A percentile compares a stretch with the other conserved stretches of the same genome.
Evolutionary conservation across 306 rosid species (phyloP).

Genomic region (Nissolia schottii): DNA sequence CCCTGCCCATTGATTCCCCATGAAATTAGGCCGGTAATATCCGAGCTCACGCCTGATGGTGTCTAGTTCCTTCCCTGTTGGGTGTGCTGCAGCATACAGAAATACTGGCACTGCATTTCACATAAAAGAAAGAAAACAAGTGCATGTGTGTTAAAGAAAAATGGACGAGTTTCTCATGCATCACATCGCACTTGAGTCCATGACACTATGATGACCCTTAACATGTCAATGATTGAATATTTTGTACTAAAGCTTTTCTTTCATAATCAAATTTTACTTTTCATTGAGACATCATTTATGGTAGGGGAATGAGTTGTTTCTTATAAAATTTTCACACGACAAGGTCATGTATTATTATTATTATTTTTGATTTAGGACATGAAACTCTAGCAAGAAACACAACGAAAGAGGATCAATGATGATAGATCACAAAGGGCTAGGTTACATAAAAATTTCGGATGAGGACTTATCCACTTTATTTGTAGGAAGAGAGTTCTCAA

Average conservation of each 20-base stretch:
- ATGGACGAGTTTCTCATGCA: not conserved
- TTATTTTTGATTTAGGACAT: too few species aligned
- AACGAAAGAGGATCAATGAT: too few species aligned
- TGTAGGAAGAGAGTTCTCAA: not conserved
- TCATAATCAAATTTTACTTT: not conserved
- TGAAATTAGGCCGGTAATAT: slow-evolving; percentile 50
- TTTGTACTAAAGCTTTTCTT: not conserved
- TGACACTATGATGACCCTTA: not conserved
- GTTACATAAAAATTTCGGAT: too few species aligned
- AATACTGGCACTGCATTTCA: slow-evolving; percentile 75
- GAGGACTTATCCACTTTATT: not conserved
- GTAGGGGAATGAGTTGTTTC: not conserved
- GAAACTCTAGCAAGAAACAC: too few species aligned
- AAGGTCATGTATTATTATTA: too few species aligned
- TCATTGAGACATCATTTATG: not conserved
- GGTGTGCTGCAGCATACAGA: slow-evolving; percentile 84
- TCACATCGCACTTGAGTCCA: not conserved
- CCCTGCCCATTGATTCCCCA: slow-evolving; percentile 87
- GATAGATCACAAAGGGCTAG: too few species aligned
- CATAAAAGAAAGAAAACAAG: not conserved
- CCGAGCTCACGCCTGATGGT: slow-evolving; percentile 73
- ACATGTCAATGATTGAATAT: not conserved
- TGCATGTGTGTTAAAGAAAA: not conserved
- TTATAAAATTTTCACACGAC: too few species aligned
- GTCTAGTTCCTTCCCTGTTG: slow-evolving; percentile 67